A percentile compares a stretch with the other conserved stretches of the same genome.
Evolutionary conservation across 2,329 filamentous ascomycete species (phyloP).

Genomic region (Leptographium lundbergii): DNA sequence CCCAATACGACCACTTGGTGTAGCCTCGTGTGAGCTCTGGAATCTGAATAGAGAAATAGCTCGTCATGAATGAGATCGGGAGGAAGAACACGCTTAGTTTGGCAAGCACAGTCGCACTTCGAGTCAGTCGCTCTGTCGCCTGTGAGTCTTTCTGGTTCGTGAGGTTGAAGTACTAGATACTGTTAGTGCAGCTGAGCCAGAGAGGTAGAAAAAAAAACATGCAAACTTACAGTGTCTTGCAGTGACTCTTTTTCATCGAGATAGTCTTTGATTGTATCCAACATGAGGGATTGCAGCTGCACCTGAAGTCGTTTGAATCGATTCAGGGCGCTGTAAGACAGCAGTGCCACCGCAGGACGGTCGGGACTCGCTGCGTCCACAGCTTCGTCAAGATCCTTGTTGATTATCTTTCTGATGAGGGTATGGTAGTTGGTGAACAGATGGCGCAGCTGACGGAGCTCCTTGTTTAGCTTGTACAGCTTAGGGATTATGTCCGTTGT

Average conservation of each 20-base stretch:
- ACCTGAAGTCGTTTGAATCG: constrained; percentile 48
- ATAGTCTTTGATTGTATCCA: constrained; percentile 49
- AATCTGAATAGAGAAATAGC: constrained; percentile 59
- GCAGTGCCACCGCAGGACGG: constrained; percentile 13
- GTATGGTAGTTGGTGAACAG: constrained; percentile 48
- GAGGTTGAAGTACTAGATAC: constrained; percentile 58
- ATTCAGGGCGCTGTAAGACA: constrained; percentile 34
- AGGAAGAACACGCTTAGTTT: constrained; percentile 67
- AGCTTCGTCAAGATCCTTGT: constrained; percentile 22
- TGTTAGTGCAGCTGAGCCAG: background rate
- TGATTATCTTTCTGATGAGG: constrained; percentile 45
- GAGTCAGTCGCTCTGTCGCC: constrained; percentile 57
- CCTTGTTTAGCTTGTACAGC: constrained; percentile 46
- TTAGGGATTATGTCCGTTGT: constrained; percentile 41
- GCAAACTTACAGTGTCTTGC: constrained; percentile 43
- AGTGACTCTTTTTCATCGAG: constrained; percentile 59
- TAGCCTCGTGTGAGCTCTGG: constrained; percentile 42
- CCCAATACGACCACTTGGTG: constrained; percentile 52
- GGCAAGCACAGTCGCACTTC: constrained; percentile 58
- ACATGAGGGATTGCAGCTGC: constrained; percentile 45
- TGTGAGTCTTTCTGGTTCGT: constrained; percentile 64
- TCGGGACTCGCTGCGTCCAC: constrained; percentile 1
- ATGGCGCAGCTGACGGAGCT: constrained; percentile 46
- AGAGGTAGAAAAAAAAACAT: too few relatives aligned
- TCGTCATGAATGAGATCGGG: constrained; percentile 62